Percentiles rank a stretch among this genome's conserved stretches.
Conservation (phyloP, 345 rosid genomes). For the Toxicodendron radicans region DNA sequence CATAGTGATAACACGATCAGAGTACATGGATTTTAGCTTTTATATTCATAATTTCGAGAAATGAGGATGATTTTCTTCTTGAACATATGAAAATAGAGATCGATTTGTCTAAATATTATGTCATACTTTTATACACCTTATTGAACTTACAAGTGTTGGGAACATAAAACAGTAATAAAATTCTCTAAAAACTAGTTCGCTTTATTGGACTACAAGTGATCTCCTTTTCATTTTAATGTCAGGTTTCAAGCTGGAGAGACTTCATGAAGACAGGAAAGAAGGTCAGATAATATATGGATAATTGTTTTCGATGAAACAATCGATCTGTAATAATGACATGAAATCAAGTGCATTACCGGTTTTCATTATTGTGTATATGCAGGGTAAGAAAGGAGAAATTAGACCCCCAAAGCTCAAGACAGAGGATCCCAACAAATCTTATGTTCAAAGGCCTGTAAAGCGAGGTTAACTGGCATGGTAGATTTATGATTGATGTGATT, state of each 20-base stretch:
- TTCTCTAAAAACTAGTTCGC: not conserved
- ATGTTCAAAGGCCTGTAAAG: slow-evolving; percentile 93
- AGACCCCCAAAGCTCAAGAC: slow-evolving; percentile 97
- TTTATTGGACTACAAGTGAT: not conserved
- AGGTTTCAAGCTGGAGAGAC: slow-evolving; percentile 98
- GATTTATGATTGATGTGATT: slow-evolving; percentile 6
- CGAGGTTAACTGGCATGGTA: slow-evolving; percentile 45
- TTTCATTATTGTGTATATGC: slow-evolving; percentile 16
- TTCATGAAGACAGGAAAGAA: slow-evolving; percentile 89
- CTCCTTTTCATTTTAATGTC: slow-evolving; percentile 6
- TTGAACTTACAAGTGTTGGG: no score
- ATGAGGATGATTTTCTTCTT: no score
- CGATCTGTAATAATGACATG: not conserved
- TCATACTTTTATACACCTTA: no score
- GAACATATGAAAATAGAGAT: no score
- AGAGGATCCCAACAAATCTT: slow-evolving; percentile 96
- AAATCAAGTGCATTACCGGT: not conserved
- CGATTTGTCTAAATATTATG: no score
- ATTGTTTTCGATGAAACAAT: not conserved
- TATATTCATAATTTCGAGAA: no score
- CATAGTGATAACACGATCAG: no score
- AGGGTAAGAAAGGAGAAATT: slow-evolving; percentile 88
- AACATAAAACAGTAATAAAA: not conserved
- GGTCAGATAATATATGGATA: slow-evolving; percentile 42
- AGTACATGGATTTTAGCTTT: no score